Conservation (phyloP, 2,329 filamentous ascomycete genomes). For the Orbilia ellipsospora region DNA sequence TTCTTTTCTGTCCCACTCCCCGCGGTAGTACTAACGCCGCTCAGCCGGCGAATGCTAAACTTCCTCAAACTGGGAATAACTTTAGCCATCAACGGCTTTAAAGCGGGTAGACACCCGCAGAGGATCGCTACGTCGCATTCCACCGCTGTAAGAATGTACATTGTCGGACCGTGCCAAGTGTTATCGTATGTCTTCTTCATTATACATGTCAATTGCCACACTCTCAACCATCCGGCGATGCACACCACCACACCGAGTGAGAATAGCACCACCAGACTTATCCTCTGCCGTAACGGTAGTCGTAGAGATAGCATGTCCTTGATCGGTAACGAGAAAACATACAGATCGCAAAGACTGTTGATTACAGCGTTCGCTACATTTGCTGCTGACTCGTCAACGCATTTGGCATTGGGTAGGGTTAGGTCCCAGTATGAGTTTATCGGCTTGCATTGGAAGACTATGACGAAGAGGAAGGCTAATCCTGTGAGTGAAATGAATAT, state of each 20-base stretch:
- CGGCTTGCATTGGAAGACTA: constrained; percentile 47
- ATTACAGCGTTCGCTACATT: constrained; percentile 46
- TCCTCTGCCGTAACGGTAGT: constrained; percentile 37
- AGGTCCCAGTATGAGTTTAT: constrained; percentile 51
- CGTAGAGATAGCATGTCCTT: constrained; percentile 45
- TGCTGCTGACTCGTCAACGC: constrained; percentile 38
- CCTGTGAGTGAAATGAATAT: constrained; percentile 27
- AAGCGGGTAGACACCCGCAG: constrained; percentile 46
- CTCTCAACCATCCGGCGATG: constrained; percentile 48
- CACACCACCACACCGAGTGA: constrained; percentile 46
- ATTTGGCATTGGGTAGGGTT: constrained; percentile 26
- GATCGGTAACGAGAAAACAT: constrained; percentile 48
- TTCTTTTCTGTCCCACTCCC: constrained; percentile 15
- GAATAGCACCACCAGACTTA: constrained; percentile 47
- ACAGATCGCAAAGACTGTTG: constrained; percentile 52
- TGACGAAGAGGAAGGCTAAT: constrained; percentile 38
- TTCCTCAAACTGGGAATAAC: constrained; percentile 36
- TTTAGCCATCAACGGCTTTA: constrained; percentile 52
- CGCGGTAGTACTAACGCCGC: constrained; percentile 14
- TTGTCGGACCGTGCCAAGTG: constrained; percentile 50
- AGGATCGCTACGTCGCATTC: constrained; percentile 49
- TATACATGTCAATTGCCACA: constrained; percentile 45
- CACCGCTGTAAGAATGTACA: constrained; percentile 51
- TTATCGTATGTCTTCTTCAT: constrained; percentile 45
- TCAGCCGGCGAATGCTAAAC: constrained; percentile 38